Evolutionary conservation across 305 asterid genomes (phyloP).

Genomic region (Fraxinus velutina): DNA sequence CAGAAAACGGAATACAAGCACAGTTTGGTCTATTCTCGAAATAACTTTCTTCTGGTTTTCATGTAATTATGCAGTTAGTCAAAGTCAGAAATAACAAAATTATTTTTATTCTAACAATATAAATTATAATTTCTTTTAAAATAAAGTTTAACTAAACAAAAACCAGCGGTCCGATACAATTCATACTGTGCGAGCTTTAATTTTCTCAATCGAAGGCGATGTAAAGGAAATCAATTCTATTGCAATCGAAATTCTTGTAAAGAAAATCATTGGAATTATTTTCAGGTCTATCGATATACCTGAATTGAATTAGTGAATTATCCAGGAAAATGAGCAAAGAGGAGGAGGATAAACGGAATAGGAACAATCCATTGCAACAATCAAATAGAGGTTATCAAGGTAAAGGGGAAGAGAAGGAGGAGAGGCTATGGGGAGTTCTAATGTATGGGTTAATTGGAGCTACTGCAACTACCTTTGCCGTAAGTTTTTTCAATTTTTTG

Average conservation of each 20-base stretch:
- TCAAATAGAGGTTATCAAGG: slow-evolving; percentile 21
- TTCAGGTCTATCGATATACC: not conserved
- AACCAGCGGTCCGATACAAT: not conserved
- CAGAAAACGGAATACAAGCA: too few species aligned
- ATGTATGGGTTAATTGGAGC: slow-evolving; percentile 81
- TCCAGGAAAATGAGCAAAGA: slow-evolving; percentile 41
- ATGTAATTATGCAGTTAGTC: not conserved
- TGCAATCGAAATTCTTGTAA: not conserved
- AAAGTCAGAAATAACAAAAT: not conserved
- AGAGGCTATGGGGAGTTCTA: slow-evolving; percentile 56
- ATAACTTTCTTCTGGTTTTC: not conserved
- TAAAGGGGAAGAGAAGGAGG: slow-evolving; percentile 32
- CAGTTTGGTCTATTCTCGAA: too few species aligned
- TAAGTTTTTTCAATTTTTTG: slow-evolving; percentile 27
- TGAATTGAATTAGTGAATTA: not conserved
- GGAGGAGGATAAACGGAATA: slow-evolving; percentile 39
- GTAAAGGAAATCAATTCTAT: not conserved
- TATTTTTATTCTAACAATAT: too few species aligned
- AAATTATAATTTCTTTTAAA: too few species aligned
- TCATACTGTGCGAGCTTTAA: not conserved
- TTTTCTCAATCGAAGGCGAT: not conserved
- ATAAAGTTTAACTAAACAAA: not conserved
- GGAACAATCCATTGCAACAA: not conserved
- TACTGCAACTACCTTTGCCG: slow-evolving; percentile 71
- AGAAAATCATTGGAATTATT: not conserved